A percentile compares a stretch with the other conserved stretches of the same genome.
Conservation (phyloP, 2,329 filamentous ascomycete species). For the Fusarium sp. region DNA sequence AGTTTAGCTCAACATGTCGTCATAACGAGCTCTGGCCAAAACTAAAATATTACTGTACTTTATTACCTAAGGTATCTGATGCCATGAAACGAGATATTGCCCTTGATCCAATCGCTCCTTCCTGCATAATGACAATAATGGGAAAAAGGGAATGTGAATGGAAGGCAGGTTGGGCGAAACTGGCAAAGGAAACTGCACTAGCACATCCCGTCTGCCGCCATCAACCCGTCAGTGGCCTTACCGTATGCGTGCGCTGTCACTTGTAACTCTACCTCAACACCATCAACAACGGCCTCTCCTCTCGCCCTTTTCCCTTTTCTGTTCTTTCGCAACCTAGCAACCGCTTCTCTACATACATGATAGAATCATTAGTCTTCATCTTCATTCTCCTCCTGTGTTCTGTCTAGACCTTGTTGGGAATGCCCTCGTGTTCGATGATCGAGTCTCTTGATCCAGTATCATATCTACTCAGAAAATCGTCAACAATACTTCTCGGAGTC, state of each 20-base stretch:
- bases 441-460: not conserved
- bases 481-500: not conserved
- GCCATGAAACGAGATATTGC: not conserved
- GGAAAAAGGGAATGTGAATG: not conserved
- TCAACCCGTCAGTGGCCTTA: not conserved
- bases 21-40: not conserved
- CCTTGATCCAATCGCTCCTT: not conserved
- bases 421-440: slow-evolving; percentile 20
- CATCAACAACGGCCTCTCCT: not conserved
- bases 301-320: not conserved
- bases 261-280: slow-evolving; percentile 1
- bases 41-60: not conserved
- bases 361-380: not conserved
- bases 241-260: not conserved
- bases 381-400: not conserved
- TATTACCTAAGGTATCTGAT: not conserved
- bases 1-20: not conserved
- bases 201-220: not conserved
- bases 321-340: slow-evolving; percentile 8
- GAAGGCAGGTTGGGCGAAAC: not conserved
- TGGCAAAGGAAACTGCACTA: not conserved
- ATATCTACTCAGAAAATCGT: not conserved
- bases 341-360: not conserved
- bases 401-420: not conserved
- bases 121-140: not conserved